Base-by-base conservation (phyloP, 805 yeast genomes). In the Lachancea cidri region DNA sequence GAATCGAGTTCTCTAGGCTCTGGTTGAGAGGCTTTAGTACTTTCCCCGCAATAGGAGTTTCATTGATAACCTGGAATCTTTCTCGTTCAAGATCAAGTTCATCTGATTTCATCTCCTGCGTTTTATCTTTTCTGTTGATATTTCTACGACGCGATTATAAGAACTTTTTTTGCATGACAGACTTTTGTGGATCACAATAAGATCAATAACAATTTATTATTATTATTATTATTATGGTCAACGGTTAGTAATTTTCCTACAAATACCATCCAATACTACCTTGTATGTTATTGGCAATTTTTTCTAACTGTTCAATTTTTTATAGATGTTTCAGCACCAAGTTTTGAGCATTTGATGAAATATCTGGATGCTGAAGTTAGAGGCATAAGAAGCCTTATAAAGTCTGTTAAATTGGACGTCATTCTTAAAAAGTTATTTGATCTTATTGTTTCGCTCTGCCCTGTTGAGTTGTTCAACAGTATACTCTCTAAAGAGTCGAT, bases 371-470 rank as follows among this genome's bases (percentile, higher is more conserved):
- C 29, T 11, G 20, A 31, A 27, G 17, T 36, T 18, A 24, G 27
- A 13, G 4, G 17, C 2, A 4, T 36, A 17, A 30, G 11, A 15
- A 17, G 4, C 20, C 22, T 29, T 4, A 22, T 35, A 15, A 30
- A 29, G 11, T 11, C 9, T 16, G 17, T 11, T 7, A 15, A 27
- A 2, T 27, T 34, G 13, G 24, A 20, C 7, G 42, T 29, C 4
- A 14, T 41, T 3, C 29, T 38, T 29, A 16, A 20, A 1, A 22
- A 35, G 11, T 20, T 44, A 9, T 39, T 38, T n/a, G 40, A 38
- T n/a, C 17, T 41, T 19, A 35, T 38, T 13, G 20, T 44, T 16
- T 29, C 36, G 13, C 27, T 41, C 22, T 22, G 36, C 16, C 47
- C 47, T 4, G 29, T 29, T 11, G 15, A 33, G 17, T 33, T 38